phyloP scores from a whole-genome alignment of 2,329 filamentous ascomycete genomes.

The Trichoderma koningii region DNA sequence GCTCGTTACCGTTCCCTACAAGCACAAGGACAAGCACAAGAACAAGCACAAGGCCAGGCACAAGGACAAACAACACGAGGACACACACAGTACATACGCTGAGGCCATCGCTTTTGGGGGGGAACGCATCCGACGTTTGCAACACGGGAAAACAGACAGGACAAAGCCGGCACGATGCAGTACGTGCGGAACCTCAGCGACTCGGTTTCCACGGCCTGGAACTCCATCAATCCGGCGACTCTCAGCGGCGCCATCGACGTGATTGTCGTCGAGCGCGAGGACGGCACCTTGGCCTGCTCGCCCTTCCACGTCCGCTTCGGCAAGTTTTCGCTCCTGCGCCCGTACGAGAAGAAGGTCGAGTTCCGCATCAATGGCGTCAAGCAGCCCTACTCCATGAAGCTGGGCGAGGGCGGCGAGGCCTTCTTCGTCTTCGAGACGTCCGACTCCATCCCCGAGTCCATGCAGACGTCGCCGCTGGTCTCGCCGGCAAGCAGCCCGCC shows the following conservation, averaged over 20 bases:
- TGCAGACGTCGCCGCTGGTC: slow-evolving; percentile 92
- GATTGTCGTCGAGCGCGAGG: slow-evolving; percentile 94
- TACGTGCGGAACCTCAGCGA: slow-evolving; percentile 96
- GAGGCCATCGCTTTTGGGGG: too few relatives aligned
- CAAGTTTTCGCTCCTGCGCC: slow-evolving; percentile 93
- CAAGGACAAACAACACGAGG: too few relatives aligned
- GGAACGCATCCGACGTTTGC: too few relatives aligned
- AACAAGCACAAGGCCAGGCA: too few relatives aligned
- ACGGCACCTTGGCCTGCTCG: slow-evolving; percentile 86
- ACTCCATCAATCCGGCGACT: slow-evolving; percentile 97
- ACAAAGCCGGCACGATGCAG: slow-evolving; percentile 68
- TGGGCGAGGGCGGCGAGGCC: slow-evolving; percentile 94
- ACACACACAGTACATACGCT: too few relatives aligned
- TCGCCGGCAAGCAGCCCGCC: slow-evolving; percentile 86
- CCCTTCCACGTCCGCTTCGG: slow-evolving; percentile 99
- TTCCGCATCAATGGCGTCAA: slow-evolving; percentile 92
- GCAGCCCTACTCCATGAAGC: slow-evolving; percentile 96
- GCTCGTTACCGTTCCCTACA: background rate
- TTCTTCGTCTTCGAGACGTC: slow-evolving; percentile 99
- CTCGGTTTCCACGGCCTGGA: slow-evolving; percentile 98
- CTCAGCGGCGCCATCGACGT: slow-evolving; percentile 98
- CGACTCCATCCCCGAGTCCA: slow-evolving; percentile 83
- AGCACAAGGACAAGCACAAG: too few relatives aligned
- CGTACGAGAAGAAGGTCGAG: slow-evolving; percentile 98
- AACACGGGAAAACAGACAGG: too few relatives aligned